Evolutionary conservation across 2,329 filamentous ascomycete species (phyloP).

Genomic region (Colletotrichum nymphaeae): DNA sequence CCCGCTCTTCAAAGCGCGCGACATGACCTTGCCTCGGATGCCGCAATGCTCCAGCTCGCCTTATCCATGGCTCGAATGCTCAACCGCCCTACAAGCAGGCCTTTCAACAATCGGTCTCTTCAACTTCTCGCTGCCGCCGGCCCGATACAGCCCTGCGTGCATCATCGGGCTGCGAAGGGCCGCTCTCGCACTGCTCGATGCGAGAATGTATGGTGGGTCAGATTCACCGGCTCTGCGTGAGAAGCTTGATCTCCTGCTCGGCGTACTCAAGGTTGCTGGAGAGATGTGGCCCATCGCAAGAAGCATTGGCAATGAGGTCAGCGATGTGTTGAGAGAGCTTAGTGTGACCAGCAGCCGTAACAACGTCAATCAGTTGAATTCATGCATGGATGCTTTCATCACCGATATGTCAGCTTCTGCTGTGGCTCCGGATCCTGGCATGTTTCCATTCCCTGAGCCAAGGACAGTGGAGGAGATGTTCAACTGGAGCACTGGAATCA

Average conservation of each 20-base stretch:
- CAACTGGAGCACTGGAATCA: constrained; percentile 20
- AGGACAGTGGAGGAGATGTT: constrained; percentile 15
- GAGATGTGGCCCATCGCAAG: constrained; percentile 48
- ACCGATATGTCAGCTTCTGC: constrained; percentile 11
- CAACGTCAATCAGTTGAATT: not conserved
- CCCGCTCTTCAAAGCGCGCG: constrained; percentile 24
- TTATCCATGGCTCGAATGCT: constrained; percentile 23
- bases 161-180: constrained; percentile 40
- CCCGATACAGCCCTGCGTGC: constrained; percentile 42
- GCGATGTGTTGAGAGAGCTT: constrained; percentile 13
- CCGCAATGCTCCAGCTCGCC: not conserved
- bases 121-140: constrained; percentile 43
- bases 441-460: constrained; percentile 16
- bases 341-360: not conserved
- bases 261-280: constrained; percentile 45
- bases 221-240: constrained; percentile 46
- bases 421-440: not conserved
- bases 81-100: constrained; percentile 43
- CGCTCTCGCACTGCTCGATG: constrained; percentile 45
- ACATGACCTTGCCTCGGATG: not conserved
- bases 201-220: constrained; percentile 46
- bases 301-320: constrained; percentile 34
- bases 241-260: constrained; percentile 44
- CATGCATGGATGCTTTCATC: constrained; percentile 16
- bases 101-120: constrained; percentile 46